phyloP scores from a whole-genome alignment of 768 basidiomycete genomes.

The Macrolepiota dolichaula region DNA sequence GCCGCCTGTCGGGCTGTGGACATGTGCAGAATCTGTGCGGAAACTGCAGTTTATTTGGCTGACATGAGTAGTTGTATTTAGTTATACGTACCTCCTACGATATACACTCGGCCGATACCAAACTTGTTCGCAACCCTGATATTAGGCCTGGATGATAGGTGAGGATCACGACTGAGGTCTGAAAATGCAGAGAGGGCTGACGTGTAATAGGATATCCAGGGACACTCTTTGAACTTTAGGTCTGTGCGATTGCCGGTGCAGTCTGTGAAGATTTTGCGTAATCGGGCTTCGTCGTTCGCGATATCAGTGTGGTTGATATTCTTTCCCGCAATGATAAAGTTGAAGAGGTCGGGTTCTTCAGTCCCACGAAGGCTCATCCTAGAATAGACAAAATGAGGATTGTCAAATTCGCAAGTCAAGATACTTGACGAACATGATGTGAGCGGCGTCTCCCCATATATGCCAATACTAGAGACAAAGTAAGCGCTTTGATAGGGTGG shows the following conservation, averaged over 20 bases:
- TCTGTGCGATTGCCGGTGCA: slow-evolving; percentile 22
- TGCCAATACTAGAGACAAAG: slow-evolving; percentile 36
- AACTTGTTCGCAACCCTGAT: slow-evolving; percentile 43
- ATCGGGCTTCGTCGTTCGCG: slow-evolving; percentile 7
- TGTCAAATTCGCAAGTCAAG: not conserved
- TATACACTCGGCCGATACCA: slow-evolving; percentile 34
- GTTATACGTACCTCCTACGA: slow-evolving; percentile 35
- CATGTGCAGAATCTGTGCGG: slow-evolving; percentile 38
- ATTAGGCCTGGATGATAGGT: slow-evolving; percentile 30
- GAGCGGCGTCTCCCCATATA: slow-evolving; percentile 40
- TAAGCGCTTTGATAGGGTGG: not conserved
- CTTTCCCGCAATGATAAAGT: slow-evolving; percentile 20
- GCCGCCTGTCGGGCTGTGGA: slow-evolving; percentile 32
- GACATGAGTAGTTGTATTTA: not conserved
- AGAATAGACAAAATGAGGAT: no score
- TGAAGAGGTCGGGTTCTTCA: slow-evolving; percentile 20
- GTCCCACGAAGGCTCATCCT: slow-evolving; percentile 19
- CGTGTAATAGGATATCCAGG: slow-evolving; percentile 18
- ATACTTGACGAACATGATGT: slow-evolving; percentile 24
- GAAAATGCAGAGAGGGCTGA: slow-evolving; percentile 1
- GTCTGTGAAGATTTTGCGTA: slow-evolving; percentile 19
- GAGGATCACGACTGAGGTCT: not conserved
- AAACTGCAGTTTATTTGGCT: no score
- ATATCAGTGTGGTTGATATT: slow-evolving; percentile 18
- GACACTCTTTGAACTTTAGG: slow-evolving; percentile 26